A percentile compares a stretch with the other conserved stretches of the same genome.
Conservation (phyloP, 1,284 basidiomycete genomes). For the Coriolopsis trogii region DNA sequence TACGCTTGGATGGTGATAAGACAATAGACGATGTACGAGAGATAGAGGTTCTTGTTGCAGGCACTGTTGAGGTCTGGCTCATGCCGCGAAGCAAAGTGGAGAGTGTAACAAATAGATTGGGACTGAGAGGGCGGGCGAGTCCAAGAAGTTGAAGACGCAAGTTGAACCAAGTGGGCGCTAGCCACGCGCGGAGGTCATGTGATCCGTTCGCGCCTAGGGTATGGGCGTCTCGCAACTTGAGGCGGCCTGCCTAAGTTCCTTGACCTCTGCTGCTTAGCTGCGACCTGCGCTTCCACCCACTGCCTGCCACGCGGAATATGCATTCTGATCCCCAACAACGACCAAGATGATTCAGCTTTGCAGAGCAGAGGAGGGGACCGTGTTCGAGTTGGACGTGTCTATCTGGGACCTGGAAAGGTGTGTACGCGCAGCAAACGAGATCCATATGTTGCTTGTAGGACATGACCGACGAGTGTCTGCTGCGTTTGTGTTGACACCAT, state of each 20-base stretch:
- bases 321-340: neutral
- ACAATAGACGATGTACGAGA: conserved; percentile 15
- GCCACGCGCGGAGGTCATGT: no score
- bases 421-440: conserved; percentile 13
- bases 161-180: no score
- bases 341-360: conserved; percentile 23
- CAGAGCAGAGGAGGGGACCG: conserved; percentile 20
- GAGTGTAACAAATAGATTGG: no score
- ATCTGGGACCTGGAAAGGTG: conserved; percentile 77
- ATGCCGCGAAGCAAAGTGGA: no score
- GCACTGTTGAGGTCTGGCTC: conserved; percentile 16
- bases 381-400: conserved; percentile 58
- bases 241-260: neutral
- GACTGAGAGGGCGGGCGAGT: no score
- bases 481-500: neutral
- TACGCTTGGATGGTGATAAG: conserved; percentile 17
- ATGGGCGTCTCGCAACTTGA: neutral
- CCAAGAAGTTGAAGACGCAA: no score
- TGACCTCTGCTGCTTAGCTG: neutral
- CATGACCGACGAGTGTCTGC: neutral
- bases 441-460: neutral
- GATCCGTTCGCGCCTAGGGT: no score
- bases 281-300: neutral
- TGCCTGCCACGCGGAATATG: conserved; percentile 5
- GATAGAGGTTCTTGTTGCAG: conserved; percentile 3